phyloP scores from a whole-genome alignment of 2,329 filamentous ascomycete species.

The Cordyceps pruinosa region DNA sequence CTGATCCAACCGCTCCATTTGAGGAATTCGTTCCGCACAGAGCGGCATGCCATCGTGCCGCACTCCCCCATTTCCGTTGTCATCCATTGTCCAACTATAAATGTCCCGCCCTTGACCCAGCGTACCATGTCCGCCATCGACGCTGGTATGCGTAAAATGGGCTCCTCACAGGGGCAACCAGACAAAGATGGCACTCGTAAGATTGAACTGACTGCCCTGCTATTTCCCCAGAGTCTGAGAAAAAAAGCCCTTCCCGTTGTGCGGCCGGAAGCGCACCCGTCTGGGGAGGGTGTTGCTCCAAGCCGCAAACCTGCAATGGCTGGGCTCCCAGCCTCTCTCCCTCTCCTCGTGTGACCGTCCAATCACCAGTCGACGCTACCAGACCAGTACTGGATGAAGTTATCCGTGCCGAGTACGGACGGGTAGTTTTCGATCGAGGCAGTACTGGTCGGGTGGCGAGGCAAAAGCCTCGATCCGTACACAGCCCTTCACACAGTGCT shows the following conservation, averaged over 20 bases:
- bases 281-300: no score
- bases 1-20: background rate
- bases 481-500: background rate
- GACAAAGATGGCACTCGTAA: background rate
- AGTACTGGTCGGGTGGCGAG: background rate
- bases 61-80: background rate
- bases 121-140: background rate
- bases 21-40: background rate
- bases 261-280: no score
- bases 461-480: background rate
- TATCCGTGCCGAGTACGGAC: no score
- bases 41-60: no score
- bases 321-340: no score
- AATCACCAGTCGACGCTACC: no score
- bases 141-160: slow-evolving; percentile 6
- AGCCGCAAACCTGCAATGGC: no score
- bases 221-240: no score
- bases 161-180: background rate
- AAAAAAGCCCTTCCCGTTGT: no score
- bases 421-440: no score
- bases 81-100: slow-evolving; percentile 1
- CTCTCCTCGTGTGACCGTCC: no score
- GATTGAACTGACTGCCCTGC: background rate
- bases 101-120: background rate
- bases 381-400: no score